Evolutionary conservation across 306 rosid genomes (phyloP).

Genomic region (Neltuma alba): DNA sequence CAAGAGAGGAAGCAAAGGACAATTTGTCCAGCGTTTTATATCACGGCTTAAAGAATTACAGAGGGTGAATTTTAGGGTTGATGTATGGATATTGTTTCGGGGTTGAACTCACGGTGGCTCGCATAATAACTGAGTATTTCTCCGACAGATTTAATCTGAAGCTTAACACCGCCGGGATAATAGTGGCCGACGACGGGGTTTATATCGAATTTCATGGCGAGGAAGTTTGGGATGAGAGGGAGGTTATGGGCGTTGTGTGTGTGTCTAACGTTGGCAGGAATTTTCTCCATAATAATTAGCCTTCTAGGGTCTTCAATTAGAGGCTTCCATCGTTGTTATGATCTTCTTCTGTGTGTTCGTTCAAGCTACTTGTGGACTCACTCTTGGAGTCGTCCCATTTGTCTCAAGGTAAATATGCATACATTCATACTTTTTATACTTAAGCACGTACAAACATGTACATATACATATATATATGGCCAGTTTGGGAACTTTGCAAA

Average conservation of each 20-base stretch:
- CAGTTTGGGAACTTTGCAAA: too few relatives aligned
- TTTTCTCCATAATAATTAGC: constrained; percentile 69
- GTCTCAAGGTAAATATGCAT: too few relatives aligned
- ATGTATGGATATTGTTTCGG: constrained; percentile 92
- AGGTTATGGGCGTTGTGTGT: constrained; percentile 78
- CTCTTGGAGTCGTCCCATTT: constrained; percentile 91
- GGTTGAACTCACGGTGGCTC: constrained; percentile 79
- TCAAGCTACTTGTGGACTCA: constrained; percentile 93
- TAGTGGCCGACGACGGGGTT: constrained; percentile 82
- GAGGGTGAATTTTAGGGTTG: constrained; percentile 86
- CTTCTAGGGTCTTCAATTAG: constrained; percentile 50
- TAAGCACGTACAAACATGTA: too few relatives aligned
- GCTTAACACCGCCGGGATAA: constrained; percentile 72
- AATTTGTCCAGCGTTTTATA: constrained; percentile 53
- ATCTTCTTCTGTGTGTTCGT: constrained; percentile 70
- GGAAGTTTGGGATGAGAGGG: constrained; percentile 87
- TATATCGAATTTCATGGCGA: constrained; percentile 60
- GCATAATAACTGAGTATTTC: constrained; percentile 79
- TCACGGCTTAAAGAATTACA: constrained; percentile 63
- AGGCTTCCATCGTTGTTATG: constrained; percentile 70
- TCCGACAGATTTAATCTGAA: constrained; percentile 74
- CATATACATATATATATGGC: too few relatives aligned
- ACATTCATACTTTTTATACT: too few relatives aligned
- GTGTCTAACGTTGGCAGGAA: constrained; percentile 72
- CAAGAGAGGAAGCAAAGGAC: constrained; percentile 70